Evolutionary conservation across 1,284 basidiomycete genomes (phyloP).

Genomic region (Irpex sp.): DNA sequence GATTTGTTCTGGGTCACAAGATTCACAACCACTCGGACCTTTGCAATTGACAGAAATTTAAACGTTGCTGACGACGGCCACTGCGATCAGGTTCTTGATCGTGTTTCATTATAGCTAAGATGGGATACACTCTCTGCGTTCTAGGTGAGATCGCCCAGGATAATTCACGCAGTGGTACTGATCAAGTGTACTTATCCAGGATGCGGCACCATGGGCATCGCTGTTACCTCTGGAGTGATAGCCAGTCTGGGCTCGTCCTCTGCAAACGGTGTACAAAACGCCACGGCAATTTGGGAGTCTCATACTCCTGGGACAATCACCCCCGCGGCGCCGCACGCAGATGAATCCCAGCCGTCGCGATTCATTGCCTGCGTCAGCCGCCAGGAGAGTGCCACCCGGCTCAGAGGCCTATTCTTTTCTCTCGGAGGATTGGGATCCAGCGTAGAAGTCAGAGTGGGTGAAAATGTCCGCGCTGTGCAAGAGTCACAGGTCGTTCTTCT

Average conservation of each 20-base stretch:
- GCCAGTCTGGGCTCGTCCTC: constrained; percentile 55
- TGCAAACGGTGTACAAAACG: constrained; percentile 27
- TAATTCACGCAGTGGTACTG: constrained; percentile 5
- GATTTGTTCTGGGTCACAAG: background rate
- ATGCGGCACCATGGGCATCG: constrained; percentile 99
- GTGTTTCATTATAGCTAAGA: constrained; percentile 18
- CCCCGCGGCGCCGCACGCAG: constrained; percentile 54
- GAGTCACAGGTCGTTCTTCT: constrained; percentile 84
- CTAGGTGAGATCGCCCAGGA: constrained; percentile 34
- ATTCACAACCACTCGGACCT: background rate
- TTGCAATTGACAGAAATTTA: background rate
- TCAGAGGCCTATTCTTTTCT: constrained; percentile 58
- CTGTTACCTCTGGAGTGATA: constrained; percentile 88
- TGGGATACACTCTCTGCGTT: constrained; percentile 61
- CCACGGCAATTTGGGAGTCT: constrained; percentile 64
- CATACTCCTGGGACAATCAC: constrained; percentile 83
- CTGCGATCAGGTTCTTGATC: constrained; percentile 8
- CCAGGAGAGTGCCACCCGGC: constrained; percentile 68
- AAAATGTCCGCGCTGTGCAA: constrained; percentile 72
- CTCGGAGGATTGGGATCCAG: constrained; percentile 51
- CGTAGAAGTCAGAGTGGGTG: constrained; percentile 66
- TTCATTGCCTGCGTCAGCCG: constrained; percentile 90
- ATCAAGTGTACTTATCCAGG: constrained; percentile 40
- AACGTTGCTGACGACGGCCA: constrained; percentile 1
- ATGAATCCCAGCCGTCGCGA: constrained; percentile 62